Evolutionary conservation across 768 basidiomycete species (phyloP).

Genomic region (Sutorius australiensis): DNA sequence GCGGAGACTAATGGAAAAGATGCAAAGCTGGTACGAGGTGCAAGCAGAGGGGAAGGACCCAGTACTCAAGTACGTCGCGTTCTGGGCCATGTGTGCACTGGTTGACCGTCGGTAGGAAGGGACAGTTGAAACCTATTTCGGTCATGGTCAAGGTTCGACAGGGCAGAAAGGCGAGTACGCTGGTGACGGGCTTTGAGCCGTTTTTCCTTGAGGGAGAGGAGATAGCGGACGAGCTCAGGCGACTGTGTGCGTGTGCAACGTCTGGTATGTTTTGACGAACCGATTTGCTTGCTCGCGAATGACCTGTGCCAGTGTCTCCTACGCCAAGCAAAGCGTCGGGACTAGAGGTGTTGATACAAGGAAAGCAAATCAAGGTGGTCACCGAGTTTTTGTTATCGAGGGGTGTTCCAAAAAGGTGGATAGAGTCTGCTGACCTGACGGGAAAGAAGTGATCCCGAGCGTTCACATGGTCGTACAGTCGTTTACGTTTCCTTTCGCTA

Average conservation of each 20-base stretch:
- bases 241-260: constrained; percentile 74
- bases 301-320: constrained; percentile 48
- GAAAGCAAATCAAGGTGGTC: constrained; percentile 69
- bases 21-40: constrained; percentile 79
- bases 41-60: constrained; percentile 50
- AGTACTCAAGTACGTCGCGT: constrained; percentile 50
- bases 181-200: constrained; percentile 76
- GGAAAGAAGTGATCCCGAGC: constrained; percentile 38
- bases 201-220: constrained; percentile 66
- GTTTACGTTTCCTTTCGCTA: neutral
- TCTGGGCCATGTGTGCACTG: neutral
- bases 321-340: constrained; percentile 54
- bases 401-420: constrained; percentile 83
- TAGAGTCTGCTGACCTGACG: constrained; percentile 48
- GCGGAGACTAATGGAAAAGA: constrained; percentile 51
- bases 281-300: neutral
- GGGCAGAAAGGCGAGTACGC: constrained; percentile 71
- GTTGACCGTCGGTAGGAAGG: constrained; percentile 53
- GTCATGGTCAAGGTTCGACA: constrained; percentile 71
- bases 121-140: constrained; percentile 63
- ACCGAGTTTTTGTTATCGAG: constrained; percentile 60
- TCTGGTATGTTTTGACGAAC: constrained; percentile 46
- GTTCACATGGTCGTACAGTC: neutral
- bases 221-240: constrained; percentile 75
- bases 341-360: constrained; percentile 79